Evolutionary conservation across 176 grass and related monocot genomes (phyloP).

Genomic region (Chrysopogon serrulatus): DNA sequence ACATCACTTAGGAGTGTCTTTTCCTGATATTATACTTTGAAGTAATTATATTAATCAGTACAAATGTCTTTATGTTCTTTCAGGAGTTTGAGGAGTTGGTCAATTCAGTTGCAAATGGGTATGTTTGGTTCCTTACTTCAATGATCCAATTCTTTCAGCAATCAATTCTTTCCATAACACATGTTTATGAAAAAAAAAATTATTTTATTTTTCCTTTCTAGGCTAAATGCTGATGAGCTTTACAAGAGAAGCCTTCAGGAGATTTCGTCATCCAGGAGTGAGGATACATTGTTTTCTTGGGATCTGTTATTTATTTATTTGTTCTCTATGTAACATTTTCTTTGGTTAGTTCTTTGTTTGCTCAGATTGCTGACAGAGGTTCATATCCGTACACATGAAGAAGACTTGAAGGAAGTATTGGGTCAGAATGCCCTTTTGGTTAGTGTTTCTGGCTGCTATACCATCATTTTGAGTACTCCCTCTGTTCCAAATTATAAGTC

Average conservation of each 20-base stretch:
- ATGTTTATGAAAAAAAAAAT: background rate
- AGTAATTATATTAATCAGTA: background rate
- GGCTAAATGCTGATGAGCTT: slow-evolving; percentile 2
- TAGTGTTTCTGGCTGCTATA: background rate
- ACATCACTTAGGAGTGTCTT: background rate
- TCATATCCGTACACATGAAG: slow-evolving; percentile 15
- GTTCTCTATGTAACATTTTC: background rate
- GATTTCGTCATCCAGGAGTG: background rate
- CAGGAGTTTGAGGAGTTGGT: slow-evolving; percentile 21
- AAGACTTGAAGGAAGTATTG: background rate
- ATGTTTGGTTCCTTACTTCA: background rate
- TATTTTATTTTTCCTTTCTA: background rate
- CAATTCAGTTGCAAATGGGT: slow-evolving; percentile 20
- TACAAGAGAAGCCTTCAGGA: background rate
- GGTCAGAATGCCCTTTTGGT: background rate
- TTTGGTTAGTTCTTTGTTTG: slow-evolving; percentile 26
- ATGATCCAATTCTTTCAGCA: background rate
- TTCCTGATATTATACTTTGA: background rate
- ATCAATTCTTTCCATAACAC: background rate
- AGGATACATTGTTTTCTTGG: background rate
- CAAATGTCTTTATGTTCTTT: slow-evolving; percentile 16
- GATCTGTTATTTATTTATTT: slow-evolving; percentile 7
- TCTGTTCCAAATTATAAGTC: background rate
- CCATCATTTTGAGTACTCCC: background rate
- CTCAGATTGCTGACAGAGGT: slow-evolving; percentile 24